These are phyloP conservation scores for Picochlorum sp. DNA, from an alignment of 139 green algal species.

Conservation along the genomic window DNA sequence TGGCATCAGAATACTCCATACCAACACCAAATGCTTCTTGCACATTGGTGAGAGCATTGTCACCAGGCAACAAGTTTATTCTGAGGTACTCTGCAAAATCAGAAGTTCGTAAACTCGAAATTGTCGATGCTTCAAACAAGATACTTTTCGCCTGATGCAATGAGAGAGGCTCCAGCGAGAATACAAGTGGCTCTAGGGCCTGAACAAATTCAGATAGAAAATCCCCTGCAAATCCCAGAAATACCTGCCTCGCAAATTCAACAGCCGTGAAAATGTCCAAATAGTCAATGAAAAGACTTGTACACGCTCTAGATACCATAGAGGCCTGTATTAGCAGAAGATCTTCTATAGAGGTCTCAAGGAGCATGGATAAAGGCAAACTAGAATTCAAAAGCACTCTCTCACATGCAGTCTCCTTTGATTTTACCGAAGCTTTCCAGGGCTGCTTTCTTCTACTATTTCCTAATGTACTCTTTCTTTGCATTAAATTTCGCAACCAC, in stretches of 20 bases:
- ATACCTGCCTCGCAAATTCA: not conserved
- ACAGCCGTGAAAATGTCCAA: not conserved
- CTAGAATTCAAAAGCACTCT: no score
- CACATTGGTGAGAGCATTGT: not conserved
- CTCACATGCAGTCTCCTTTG: no score
- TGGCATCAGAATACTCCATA: not conserved
- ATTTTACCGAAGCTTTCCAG: no score
- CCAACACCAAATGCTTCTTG: not conserved
- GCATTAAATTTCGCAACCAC: no score
- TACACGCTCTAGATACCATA: not conserved
- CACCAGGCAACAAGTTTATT: not conserved
- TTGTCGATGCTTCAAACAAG: no score
- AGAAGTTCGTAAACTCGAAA: no score
- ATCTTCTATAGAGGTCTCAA: not conserved
- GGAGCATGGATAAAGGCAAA: not conserved
- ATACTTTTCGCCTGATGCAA: not conserved
- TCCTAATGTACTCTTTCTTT: no score
- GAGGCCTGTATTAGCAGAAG: not conserved
- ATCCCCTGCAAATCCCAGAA: not conserved
- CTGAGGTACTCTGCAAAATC: no score
- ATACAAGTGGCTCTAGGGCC: not conserved
- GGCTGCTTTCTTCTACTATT: no score
- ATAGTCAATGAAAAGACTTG: not conserved
- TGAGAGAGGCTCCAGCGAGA: not conserved
- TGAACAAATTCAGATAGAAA: constrained; percentile 2